Evolutionary conservation across 306 rosid species (phyloP), one percentile per base, ranked within the genome.

Genomic region (Cucurbita moschata): DNA sequence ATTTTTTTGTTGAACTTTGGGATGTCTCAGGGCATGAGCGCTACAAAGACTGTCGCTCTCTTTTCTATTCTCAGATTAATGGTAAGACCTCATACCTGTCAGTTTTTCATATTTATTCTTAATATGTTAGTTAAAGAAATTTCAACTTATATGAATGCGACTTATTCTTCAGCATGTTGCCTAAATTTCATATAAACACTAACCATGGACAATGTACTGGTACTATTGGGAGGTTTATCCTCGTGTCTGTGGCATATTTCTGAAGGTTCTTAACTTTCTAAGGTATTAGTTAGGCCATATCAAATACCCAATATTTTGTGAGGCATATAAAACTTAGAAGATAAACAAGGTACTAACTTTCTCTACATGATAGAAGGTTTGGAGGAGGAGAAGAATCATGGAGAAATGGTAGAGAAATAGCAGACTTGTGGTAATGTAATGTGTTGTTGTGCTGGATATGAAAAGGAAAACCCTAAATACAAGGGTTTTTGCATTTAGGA

Each of bases 21-120:
- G 99, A 95, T 87, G 91, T 95, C 63, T 91, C 96, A 30, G 99
- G 99, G 60, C 99, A 91, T 77, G 99, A 95, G 14, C 90, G 96
- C 70, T 95, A 95, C 87, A 88, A 89, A 85, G 96, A 95, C 72
- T 95, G 96, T 37, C 91, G 97, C 61, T 88, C 96, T 76, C 96
- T 91, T 75, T 95, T 95, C 79, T 95, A 88, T 83, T 84, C 96
- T 35, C 99, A 95, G 83, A 84, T 89, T 52, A 95, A 91, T 84
- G 99, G 99, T 86, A 78, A 80, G 90, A 76, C 60, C 74, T 71
- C 54, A 50, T 61, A 30, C 18, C 49, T 76, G 44, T 10, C 10
- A 23, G 26, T 0, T 61, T 75, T 18, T 23, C 47, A 54, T 18
- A 23, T 2, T 54, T 19, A 19, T 11, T 56, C 56, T 35, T 75